Evolutionary conservation across 2,329 filamentous ascomycete species (phyloP), one percentile per base, ranked within the genome.

Genomic region (Hypoxylon sp.): DNA sequence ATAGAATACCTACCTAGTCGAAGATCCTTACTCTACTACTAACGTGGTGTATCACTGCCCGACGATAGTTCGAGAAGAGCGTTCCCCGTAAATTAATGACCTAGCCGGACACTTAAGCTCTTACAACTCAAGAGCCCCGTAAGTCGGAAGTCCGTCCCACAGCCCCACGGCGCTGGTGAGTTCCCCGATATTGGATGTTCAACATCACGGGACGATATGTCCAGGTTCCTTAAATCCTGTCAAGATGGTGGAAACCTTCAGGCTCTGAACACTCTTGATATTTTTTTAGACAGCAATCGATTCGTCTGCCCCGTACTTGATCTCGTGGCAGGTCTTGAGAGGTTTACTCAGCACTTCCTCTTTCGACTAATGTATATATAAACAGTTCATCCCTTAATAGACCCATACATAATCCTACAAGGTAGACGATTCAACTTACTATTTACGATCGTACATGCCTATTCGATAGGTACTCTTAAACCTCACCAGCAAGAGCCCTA

Each of bases 111-210:
- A 51, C 53, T 36, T 19, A 21, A 55, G 30, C 49, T 34, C 52
- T 61, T 43, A 13, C 41, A 45, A 61, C 51, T 36, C 34, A 43
- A 43, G 38, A 11, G 28, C 25, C 43, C 45, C 45, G 34, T 56
- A 71, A 49, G 45, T 50, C 63, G 62, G 62, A 68, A 64, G 65
- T 66, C 63, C 66, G 63, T 67, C 55, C 65, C 60, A 65, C 51
- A 36, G 65, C 60, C 66, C 63, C 68, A 69, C 61, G 62, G 34
- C 59, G 45, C 53, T 64, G 60, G 21, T 41, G 50, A 36, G 55
- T 66, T 66, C 65, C 65, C 60, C 50, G 60, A 57, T 55, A 57
- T 63, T 70, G 68, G 65, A 64, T 62, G 56, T 63, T 66, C 46
- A 41, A 61, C 56, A 64, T 70, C 68, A 70, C 65, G 68, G 63